A percentile compares a stretch with the other conserved stretches of the same genome.
Evolutionary conservation across 495 filamentous ascomycete species (phyloP).

Genomic region (Xylaria acuta): DNA sequence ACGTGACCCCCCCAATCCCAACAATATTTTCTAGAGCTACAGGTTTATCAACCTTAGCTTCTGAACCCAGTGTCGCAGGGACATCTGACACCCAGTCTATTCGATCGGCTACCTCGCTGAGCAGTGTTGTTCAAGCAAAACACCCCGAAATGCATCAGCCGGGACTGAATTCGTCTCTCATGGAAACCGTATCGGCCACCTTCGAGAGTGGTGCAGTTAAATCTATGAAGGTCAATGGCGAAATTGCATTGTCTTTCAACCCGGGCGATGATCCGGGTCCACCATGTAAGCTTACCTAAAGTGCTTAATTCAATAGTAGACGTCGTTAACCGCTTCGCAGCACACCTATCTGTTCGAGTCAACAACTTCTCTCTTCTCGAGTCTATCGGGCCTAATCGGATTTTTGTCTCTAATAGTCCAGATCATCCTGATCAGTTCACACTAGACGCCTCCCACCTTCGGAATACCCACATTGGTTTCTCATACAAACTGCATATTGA

Average conservation of each 20-base stretch:
- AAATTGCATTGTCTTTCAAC: slow-evolving; percentile 89
- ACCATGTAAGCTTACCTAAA: slow-evolving; percentile 41
- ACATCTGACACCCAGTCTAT: slow-evolving; percentile 90
- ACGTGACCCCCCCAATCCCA: slow-evolving; percentile 52
- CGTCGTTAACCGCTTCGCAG: slow-evolving; percentile 34
- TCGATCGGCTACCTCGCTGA: slow-evolving; percentile 82
- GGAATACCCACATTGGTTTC: slow-evolving; percentile 80
- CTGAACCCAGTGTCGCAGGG: slow-evolving; percentile 57
- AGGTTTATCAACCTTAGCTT: slow-evolving; percentile 52
- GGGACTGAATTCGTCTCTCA: slow-evolving; percentile 87
- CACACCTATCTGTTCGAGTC: slow-evolving; percentile 74
- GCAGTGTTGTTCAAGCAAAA: slow-evolving; percentile 63
- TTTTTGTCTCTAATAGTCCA: slow-evolving; percentile 75
- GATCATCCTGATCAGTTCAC: slow-evolving; percentile 83
- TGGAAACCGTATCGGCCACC: slow-evolving; percentile 87
- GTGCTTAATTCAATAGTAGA: neutral
- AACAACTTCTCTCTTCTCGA: slow-evolving; percentile 92
- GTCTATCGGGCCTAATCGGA: slow-evolving; percentile 92
- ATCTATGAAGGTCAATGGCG: slow-evolving; percentile 80
- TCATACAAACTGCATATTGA: slow-evolving; percentile 93
- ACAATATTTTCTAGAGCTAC: slow-evolving; percentile 50
- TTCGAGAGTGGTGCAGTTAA: slow-evolving; percentile 77
- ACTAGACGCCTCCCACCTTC: slow-evolving; percentile 71
- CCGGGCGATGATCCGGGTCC: slow-evolving; percentile 53
- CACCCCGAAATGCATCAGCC: slow-evolving; percentile 84